phyloP scores from a whole-genome alignment of 495 filamentous ascomycete species.

The Daldinia bambusicola region DNA sequence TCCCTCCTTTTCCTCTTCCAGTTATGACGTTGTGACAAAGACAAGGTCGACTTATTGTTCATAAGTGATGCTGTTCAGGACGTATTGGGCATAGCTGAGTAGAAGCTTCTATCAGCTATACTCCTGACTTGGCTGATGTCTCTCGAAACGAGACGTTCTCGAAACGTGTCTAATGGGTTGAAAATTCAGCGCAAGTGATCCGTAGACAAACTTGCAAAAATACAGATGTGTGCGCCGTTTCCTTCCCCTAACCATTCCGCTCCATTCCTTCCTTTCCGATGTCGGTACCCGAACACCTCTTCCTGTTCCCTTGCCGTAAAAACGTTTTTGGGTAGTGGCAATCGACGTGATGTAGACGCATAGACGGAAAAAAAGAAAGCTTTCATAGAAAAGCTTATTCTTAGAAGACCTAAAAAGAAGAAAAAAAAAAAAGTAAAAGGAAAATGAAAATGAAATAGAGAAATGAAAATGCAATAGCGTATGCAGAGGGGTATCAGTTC shows the following conservation, averaged over 20 bases:
- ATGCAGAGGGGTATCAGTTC: conserved; percentile 34
- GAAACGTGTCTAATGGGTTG: neutral
- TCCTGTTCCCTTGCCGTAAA: neutral
- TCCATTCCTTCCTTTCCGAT: neutral
- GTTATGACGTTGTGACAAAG: too few relatives aligned
- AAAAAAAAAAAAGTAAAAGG: too few relatives aligned
- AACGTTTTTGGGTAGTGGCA: conserved; percentile 1
- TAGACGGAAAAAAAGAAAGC: conserved; percentile 6
- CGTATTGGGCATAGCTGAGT: neutral
- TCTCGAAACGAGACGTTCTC: neutral
- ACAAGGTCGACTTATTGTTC: neutral
- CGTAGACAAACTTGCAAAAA: neutral
- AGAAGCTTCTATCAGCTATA: neutral
- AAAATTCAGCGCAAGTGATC: neutral
- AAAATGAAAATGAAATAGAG: neutral
- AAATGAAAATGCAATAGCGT: neutral
- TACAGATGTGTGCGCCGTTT: neutral
- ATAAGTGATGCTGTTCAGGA: neutral
- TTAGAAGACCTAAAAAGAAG: conserved; percentile 1
- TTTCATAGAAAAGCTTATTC: conserved; percentile 28
- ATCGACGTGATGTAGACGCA: neutral
- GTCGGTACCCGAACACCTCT: neutral
- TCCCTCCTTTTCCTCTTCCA: too few relatives aligned
- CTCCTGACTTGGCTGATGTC: neutral
- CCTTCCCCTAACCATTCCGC: neutral